phyloP scores from a whole-genome alignment of 1,284 basidiomycete genomes.

The Kwoniella shivajii region DNA sequence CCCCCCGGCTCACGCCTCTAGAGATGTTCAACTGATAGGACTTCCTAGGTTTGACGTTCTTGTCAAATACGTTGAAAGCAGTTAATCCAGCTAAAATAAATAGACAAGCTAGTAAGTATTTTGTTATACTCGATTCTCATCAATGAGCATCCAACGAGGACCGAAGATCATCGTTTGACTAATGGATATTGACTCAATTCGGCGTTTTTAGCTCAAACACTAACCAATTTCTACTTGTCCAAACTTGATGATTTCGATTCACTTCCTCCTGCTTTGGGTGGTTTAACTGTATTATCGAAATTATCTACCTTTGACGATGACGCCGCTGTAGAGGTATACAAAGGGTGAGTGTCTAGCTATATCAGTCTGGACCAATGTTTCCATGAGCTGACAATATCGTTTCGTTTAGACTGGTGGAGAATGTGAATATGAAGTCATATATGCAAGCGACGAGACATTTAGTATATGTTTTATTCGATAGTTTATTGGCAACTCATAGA shows the following conservation, averaged over 20 bases:
- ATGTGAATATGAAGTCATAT: conserved; percentile 78
- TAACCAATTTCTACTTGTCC: conserved; percentile 78
- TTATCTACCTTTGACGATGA: conserved; percentile 69
- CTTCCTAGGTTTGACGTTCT: conserved; percentile 43
- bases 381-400: neutral
- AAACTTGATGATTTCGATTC: conserved; percentile 86
- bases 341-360: conserved; percentile 61
- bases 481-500: conserved; percentile 71
- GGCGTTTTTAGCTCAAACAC: conserved; percentile 69
- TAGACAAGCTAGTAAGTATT: conserved; percentile 74
- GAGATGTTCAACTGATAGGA: neutral
- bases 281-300: conserved; percentile 69
- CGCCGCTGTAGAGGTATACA: conserved; percentile 69
- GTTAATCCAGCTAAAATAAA: conserved; percentile 70
- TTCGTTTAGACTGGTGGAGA: conserved; percentile 66
- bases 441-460: conserved; percentile 79
- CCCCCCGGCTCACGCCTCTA: neutral
- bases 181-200: too few relatives aligned
- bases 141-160: neutral
- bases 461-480: conserved; percentile 82
- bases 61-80: conserved; percentile 63
- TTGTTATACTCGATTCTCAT: neutral
- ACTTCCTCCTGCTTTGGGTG: conserved; percentile 72
- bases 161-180: neutral
- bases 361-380: neutral